Evolutionary conservation across 495 filamentous ascomycete genomes (phyloP).

Genomic region (Penicillium taxi): DNA sequence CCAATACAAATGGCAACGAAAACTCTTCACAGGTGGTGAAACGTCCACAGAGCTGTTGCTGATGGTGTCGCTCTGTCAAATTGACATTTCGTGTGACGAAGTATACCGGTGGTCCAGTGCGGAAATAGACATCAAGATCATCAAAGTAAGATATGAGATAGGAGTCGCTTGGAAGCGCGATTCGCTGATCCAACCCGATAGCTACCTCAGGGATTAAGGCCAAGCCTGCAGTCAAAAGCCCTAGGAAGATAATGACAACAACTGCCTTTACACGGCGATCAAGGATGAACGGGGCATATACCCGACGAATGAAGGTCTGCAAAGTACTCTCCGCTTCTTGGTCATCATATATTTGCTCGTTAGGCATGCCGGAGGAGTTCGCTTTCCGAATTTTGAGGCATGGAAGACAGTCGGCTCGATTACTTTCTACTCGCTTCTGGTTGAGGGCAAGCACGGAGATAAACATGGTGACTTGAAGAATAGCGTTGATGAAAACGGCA

Average conservation of each 20-base stretch:
- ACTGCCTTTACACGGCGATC: constrained; percentile 67
- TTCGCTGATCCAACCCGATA: constrained; percentile 87
- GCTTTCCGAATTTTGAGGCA: constrained; percentile 69
- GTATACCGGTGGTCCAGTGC: constrained; percentile 87
- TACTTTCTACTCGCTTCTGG: constrained; percentile 74
- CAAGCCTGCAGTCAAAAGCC: constrained; percentile 75
- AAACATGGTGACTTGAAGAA: constrained; percentile 94
- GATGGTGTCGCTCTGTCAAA: constrained; percentile 59
- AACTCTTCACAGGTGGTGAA: constrained; percentile 79
- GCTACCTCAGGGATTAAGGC: constrained; percentile 76
- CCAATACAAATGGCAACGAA: constrained; percentile 79
- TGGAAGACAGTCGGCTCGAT: constrained; percentile 88
- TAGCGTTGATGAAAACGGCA: constrained; percentile 91
- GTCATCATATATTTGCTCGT: constrained; percentile 56
- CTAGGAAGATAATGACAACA: constrained; percentile 73
- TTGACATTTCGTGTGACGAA: constrained; percentile 84
- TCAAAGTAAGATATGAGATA: constrained; percentile 94
- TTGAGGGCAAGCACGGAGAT: constrained; percentile 85
- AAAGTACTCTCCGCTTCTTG: constrained; percentile 58
- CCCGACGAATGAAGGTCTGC: constrained; percentile 77
- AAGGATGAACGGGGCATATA: constrained; percentile 76
- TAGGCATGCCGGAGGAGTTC: constrained; percentile 41
- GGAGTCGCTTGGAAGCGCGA: constrained; percentile 85
- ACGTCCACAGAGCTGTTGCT: constrained; percentile 82
- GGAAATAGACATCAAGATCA: constrained; percentile 87